Evolutionary conservation across 768 basidiomycete species (phyloP).

Genomic region (Auricularia cornea): DNA sequence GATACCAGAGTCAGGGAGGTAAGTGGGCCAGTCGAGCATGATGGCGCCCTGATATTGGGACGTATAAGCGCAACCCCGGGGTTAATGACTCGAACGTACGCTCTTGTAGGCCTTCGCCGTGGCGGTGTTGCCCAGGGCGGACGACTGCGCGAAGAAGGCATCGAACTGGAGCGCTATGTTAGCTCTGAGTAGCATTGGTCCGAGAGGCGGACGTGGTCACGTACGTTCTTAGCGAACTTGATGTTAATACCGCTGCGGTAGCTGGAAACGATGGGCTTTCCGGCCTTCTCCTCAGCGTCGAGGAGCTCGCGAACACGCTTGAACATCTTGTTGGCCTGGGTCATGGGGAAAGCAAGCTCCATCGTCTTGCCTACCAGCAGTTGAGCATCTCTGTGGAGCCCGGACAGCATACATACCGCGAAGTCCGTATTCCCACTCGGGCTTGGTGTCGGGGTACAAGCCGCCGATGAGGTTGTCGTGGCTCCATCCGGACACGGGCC

Average conservation of each 20-base stretch:
- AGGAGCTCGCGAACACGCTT: not conserved
- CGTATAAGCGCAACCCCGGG: not conserved
- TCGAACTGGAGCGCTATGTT: not conserved
- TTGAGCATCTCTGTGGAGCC: not conserved
- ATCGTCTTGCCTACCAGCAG: not conserved
- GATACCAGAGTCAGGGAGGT: not conserved
- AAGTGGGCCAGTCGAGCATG: slow-evolving; percentile 1
- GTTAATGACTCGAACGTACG: not conserved
- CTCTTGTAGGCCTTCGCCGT: not conserved
- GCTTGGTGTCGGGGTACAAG: not conserved
- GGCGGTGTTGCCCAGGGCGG: not conserved
- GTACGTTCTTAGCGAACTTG: not conserved
- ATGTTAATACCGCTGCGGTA: not conserved
- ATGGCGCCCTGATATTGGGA: not conserved
- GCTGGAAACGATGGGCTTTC: not conserved
- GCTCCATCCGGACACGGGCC: not conserved
- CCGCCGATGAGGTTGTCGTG: not conserved
- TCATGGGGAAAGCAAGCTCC: not conserved
- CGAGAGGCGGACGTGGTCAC: not conserved
- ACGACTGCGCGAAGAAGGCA: not conserved
- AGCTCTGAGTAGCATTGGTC: not conserved
- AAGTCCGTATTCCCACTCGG: not conserved
- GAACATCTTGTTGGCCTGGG: not conserved
- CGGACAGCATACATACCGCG: not conserved
- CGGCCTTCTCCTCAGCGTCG: not conserved